Evolutionary conservation across 2,329 filamentous ascomycete genomes (phyloP).

Genomic region (Lasiodiplodia hormozganensis): DNA sequence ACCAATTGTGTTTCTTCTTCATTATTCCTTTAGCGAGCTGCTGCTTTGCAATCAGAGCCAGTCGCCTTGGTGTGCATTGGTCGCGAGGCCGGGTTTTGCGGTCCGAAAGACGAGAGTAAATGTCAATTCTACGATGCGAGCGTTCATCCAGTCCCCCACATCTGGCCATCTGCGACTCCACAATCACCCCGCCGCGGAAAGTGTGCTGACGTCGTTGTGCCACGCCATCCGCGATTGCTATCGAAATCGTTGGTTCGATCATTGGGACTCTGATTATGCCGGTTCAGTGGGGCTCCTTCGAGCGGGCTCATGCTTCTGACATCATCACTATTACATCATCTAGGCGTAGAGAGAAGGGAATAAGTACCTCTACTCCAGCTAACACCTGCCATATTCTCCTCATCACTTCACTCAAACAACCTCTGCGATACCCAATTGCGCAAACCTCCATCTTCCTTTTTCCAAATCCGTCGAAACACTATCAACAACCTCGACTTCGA

Average conservation of each 20-base stretch:
- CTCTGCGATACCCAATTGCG: neutral
- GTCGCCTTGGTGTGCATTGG: slow-evolving; percentile 8
- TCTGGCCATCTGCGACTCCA: neutral
- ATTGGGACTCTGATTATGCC: neutral
- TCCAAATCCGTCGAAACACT: neutral
- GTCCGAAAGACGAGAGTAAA: slow-evolving; percentile 15
- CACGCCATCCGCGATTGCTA: neutral
- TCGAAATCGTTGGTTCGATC: neutral
- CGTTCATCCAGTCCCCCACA: neutral
- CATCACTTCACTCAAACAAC: neutral
- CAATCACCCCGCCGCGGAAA: slow-evolving; percentile 9
- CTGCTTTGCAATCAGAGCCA: slow-evolving; percentile 16
- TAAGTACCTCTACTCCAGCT: neutral
- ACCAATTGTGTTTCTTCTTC: neutral
- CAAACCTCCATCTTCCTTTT: neutral
- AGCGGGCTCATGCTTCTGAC: neutral
- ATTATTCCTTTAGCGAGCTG: slow-evolving; percentile 2
- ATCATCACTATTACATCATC: slow-evolving; percentile 16
- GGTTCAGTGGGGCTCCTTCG: neutral
- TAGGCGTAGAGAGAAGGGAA: neutral
- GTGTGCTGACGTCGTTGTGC: slow-evolving; percentile 13
- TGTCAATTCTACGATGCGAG: slow-evolving; percentile 11
- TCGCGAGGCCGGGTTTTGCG: neutral
- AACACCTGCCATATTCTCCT: neutral
- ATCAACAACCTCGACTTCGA: neutral